Conservation (phyloP, 192 early-diverging fungal genomes). For the Backusella psychrophila region DNA sequence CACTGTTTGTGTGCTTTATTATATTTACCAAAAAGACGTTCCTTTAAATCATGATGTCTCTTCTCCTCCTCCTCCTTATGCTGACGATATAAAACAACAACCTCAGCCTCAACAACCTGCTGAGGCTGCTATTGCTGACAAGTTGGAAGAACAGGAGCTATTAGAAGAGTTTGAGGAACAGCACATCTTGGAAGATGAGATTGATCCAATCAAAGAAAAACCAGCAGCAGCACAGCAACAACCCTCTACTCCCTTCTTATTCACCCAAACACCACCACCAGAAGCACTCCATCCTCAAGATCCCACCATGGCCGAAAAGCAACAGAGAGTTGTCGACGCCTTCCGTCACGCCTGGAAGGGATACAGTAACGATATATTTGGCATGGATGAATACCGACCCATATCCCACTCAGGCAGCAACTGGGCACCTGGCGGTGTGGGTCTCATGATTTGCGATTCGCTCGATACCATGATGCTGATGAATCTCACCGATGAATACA, state of each 20-base stretch:
- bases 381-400: constrained; percentile 84
- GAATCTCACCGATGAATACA: constrained; percentile 72
- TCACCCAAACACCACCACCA: constrained; percentile 20
- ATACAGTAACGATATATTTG: constrained; percentile 78
- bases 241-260: neutral
- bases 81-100: neutral
- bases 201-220: neutral
- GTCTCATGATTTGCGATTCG: constrained; percentile 82
- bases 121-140: neutral
- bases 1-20: neutral
- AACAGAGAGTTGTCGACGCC: constrained; percentile 57
- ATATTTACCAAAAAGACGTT: constrained; percentile 1
- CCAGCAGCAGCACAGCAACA: neutral
- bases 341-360: constrained; percentile 80
- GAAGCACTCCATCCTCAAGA: constrained; percentile 4
- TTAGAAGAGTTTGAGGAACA: constrained; percentile 6
- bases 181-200: neutral
- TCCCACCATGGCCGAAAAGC: constrained; percentile 48
- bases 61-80: neutral
- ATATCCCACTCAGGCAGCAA: constrained; percentile 63
- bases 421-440: constrained; percentile 67
- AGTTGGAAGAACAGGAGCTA: neutral
- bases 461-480: constrained; percentile 84
- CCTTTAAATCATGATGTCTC: neutral
- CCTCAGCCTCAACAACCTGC: neutral